Evolutionary conservation across 441 rosid genomes (phyloP).

Genomic region (Adansonia madagascariensis): DNA sequence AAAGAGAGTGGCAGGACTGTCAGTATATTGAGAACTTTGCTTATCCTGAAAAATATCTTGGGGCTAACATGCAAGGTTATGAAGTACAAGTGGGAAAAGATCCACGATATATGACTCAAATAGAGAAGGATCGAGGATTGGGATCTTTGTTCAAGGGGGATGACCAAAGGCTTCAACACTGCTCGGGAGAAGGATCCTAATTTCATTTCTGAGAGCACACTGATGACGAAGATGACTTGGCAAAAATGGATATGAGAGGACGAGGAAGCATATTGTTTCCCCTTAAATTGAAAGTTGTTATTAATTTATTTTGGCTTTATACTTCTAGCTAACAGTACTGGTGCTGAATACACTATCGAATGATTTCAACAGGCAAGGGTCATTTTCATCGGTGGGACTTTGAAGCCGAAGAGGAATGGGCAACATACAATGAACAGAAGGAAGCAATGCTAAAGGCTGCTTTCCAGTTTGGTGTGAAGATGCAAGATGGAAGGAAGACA

Average conservation of each 20-base stretch:
- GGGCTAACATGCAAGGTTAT: slow-evolving; percentile 64
- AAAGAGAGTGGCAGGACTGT: slow-evolving; percentile 89
- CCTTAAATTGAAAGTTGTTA: not conserved
- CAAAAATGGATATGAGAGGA: slow-evolving; percentile 99
- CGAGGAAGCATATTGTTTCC: slow-evolving; percentile 53
- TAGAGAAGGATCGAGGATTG: slow-evolving; percentile 93
- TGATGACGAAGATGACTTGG: slow-evolving; percentile 88
- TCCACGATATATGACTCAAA: slow-evolving; percentile 91
- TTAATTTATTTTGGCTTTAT: not conserved
- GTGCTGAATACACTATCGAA: slow-evolving; percentile 16
- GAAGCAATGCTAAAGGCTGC: slow-evolving; percentile 99
- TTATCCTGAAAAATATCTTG: slow-evolving; percentile 79
- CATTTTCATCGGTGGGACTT: slow-evolving; percentile 96
- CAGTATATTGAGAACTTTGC: slow-evolving; percentile 81
- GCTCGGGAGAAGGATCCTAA: slow-evolving; percentile 95
- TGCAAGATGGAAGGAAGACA: slow-evolving; percentile 97
- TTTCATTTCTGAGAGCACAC: slow-evolving; percentile 90
- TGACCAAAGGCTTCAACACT: slow-evolving; percentile 90
- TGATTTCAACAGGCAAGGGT: slow-evolving; percentile 74
- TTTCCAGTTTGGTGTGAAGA: slow-evolving; percentile 94
- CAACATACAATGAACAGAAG: slow-evolving; percentile 89
- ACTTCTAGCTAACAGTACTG: not conserved
- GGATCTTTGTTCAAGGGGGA: slow-evolving; percentile 98
- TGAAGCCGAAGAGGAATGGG: slow-evolving; percentile 96
- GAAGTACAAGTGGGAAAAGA: slow-evolving; percentile 65